phyloP scores from a whole-genome alignment of 176 grass and related monocot species.

The Ampelocalamus luodianensis region DNA sequence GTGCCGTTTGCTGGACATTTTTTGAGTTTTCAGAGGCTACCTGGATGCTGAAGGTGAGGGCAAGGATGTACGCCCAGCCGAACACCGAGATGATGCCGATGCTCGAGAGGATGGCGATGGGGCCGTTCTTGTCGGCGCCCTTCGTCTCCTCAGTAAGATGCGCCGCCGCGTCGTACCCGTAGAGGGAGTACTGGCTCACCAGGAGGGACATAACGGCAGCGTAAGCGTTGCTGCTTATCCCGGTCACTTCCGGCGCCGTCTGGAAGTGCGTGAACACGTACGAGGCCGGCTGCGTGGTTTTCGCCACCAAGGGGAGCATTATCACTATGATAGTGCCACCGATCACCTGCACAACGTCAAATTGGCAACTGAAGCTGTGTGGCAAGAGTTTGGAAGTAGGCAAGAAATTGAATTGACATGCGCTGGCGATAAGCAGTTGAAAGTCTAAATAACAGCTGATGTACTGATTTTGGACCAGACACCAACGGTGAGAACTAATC shows the following conservation, averaged over 20 bases:
- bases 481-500: no score
- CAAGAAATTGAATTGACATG: neutral
- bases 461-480: no score
- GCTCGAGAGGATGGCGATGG: conserved; percentile 94
- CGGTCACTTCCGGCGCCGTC: conserved; percentile 65
- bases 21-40: neutral
- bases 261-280: conserved; percentile 92
- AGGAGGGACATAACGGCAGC: conserved; percentile 77
- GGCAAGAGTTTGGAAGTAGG: neutral
- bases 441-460: no score
- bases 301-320: conserved; percentile 81
- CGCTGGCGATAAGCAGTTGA: no score
- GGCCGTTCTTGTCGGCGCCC: conserved; percentile 92
- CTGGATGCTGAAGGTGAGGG: conserved; percentile 99
- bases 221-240: conserved; percentile 74
- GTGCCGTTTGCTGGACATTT: neutral
- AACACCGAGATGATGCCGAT: conserved; percentile 96
- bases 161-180: conserved; percentile 95
- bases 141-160: conserved; percentile 98
- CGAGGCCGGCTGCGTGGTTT: conserved; percentile 73
- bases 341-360: conserved; percentile 57
- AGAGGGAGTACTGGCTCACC: conserved; percentile 97
- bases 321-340: conserved; percentile 83
- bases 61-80: conserved; percentile 98
- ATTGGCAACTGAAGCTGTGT: neutral